Conservation (phyloP, 2,329 filamentous ascomycete species). For the Exophiala mesophila region DNA sequence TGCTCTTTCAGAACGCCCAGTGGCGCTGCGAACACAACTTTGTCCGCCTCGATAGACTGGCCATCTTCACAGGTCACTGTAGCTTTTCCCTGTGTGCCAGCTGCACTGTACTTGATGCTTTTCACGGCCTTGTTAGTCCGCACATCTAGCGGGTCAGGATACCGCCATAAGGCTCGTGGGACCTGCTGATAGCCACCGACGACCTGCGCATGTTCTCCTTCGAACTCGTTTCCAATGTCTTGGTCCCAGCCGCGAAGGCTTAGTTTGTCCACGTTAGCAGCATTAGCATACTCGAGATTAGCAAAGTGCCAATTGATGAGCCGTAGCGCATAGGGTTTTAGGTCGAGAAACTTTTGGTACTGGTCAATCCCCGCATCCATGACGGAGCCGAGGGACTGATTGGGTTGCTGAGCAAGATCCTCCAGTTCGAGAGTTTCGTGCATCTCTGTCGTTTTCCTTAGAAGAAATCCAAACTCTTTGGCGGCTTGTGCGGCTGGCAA, state of each 20-base stretch:
- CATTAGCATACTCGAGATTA: constrained; percentile 96
- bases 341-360: constrained; percentile 75
- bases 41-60: constrained; percentile 72
- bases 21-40: constrained; percentile 83
- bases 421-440: constrained; percentile 68
- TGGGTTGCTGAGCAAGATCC: constrained; percentile 54
- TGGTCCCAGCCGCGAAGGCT: constrained; percentile 94
- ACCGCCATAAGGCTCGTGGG: constrained; percentile 75
- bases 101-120: constrained; percentile 60
- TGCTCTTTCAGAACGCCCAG: constrained; percentile 86
- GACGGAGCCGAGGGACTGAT: constrained; percentile 79
- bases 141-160: constrained; percentile 71
- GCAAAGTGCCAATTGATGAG: constrained; percentile 97
- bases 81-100: constrained; percentile 45
- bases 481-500: constrained; percentile 73
- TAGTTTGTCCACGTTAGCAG: constrained; percentile 76
- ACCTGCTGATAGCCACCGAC: constrained; percentile 91
- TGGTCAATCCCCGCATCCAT: constrained; percentile 88
- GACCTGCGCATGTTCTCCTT: constrained; percentile 89
- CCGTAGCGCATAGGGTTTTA: constrained; percentile 81
- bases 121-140: constrained; percentile 68
- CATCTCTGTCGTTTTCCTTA: constrained; percentile 60
- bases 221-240: constrained; percentile 95
- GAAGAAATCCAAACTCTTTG: constrained; percentile 73
- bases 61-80: constrained; percentile 74